phyloP scores from a whole-genome alignment of 2,329 filamentous ascomycete species.

The Sordariomycetes sp. region DNA sequence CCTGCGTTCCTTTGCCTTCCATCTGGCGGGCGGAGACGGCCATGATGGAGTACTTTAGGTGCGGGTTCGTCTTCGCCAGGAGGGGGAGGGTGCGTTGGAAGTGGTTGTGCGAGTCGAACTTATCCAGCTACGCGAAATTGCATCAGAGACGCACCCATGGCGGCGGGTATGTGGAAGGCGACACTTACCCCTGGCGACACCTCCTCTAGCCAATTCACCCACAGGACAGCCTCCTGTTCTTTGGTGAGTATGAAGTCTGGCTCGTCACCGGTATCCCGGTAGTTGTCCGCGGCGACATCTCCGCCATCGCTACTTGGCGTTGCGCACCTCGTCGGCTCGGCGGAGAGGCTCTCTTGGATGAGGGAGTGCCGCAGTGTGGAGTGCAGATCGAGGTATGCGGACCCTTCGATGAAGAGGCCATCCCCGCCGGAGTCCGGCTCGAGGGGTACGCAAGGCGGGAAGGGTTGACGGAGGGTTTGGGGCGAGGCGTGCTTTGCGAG shows the following conservation, averaged over 20 bases:
- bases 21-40: slow-evolving; percentile 37
- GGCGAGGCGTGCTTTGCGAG: not conserved
- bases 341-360: slow-evolving; percentile 27
- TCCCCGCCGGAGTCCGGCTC: slow-evolving; percentile 10
- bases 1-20: slow-evolving; percentile 21
- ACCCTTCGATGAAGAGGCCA: slow-evolving; percentile 31
- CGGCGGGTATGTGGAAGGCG: not conserved
- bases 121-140: slow-evolving; percentile 10
- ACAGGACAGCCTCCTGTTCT: slow-evolving; percentile 12
- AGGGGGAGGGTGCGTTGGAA: slow-evolving; percentile 33
- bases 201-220: slow-evolving; percentile 27
- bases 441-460: not conserved
- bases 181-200: slow-evolving; percentile 27
- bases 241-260: slow-evolving; percentile 8
- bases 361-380: slow-evolving; percentile 28
- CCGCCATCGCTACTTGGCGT: not conserved
- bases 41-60: slow-evolving; percentile 33
- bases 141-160: slow-evolving; percentile 10
- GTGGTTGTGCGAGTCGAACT: slow-evolving; percentile 33
- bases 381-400: slow-evolving; percentile 30
- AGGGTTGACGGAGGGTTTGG: not conserved
- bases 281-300: not conserved
- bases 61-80: slow-evolving; percentile 26
- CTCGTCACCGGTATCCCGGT: not conserved
- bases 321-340: slow-evolving; percentile 16